Conservation (phyloP, 352 stramenopile species). For the Phytophthora citrophthora region DNA sequence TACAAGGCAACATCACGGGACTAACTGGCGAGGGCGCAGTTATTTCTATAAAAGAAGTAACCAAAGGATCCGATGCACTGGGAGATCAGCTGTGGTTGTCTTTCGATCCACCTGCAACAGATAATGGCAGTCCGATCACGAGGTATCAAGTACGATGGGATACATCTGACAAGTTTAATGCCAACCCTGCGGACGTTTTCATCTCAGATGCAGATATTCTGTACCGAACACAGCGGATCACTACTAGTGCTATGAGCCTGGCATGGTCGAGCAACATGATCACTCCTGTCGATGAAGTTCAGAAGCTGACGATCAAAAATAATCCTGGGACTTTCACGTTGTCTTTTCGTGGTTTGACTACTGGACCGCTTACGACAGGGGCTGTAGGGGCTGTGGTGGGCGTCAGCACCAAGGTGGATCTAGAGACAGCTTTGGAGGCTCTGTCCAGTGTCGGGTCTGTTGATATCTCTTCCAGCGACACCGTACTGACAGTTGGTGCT, state of each 20-base stretch:
- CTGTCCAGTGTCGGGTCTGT: conserved; percentile 54
- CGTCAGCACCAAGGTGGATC: conserved; percentile 32
- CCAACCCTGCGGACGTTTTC: conserved; percentile 46
- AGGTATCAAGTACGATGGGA: conserved; percentile 78
- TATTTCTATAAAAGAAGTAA: conserved; percentile 52
- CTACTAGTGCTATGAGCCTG: conserved; percentile 55
- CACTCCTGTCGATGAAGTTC: conserved; percentile 40
- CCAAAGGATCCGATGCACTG: conserved; percentile 73
- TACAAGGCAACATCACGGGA: conserved; percentile 37
- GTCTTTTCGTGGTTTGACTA: conserved; percentile 53
- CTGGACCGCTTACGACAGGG: conserved; percentile 22
- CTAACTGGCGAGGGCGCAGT: conserved; percentile 56
- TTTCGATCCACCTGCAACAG: conserved; percentile 64
- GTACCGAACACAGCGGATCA: conserved; percentile 60
- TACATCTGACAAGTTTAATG: too few relatives aligned
- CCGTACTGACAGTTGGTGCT: conserved; percentile 20
- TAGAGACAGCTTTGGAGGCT: conserved; percentile 45
- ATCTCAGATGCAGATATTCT: conserved; percentile 61
- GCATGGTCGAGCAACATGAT: conserved; percentile 59
- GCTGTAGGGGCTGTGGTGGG: conserved; percentile 25
- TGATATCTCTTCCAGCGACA: conserved; percentile 41
- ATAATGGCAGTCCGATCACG: conserved; percentile 72
- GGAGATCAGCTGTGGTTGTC: conserved; percentile 80
- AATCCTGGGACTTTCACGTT: conserved; percentile 49
- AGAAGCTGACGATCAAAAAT: conserved; percentile 49